Percentiles rank a stretch among this genome's conserved stretches.
Conservation (phyloP, 2,329 filamentous ascomycete genomes). For the Parascedosporium putredinis region DNA sequence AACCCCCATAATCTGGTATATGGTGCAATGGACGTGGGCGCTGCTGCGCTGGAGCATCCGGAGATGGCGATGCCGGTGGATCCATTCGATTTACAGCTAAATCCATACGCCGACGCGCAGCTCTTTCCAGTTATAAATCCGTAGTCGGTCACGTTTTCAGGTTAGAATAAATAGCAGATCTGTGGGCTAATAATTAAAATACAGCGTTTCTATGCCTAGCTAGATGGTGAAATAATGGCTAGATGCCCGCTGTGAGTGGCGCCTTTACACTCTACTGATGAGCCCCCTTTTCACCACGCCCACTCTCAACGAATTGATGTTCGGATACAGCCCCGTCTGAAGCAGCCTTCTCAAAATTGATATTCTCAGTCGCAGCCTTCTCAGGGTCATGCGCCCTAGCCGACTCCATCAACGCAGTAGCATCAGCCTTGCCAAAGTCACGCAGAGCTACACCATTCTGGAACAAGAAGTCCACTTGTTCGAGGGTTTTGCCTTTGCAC, state of each 20-base stretch:
- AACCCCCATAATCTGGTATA: not conserved
- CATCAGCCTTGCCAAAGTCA: not conserved
- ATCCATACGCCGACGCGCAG: slow-evolving; percentile 1
- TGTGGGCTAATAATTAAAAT: not conserved
- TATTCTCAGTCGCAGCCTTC: no score
- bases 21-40: not conserved
- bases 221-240: no score
- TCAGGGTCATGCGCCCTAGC: not conserved
- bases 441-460: slow-evolving; percentile 10
- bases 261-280: no score
- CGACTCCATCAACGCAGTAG: not conserved
- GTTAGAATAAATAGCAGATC: not conserved
- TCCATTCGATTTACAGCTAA: slow-evolving; percentile 5
- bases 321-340: no score
- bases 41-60: not conserved
- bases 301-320: not conserved
- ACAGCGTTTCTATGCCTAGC: no score
- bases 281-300: no score
- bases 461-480: slow-evolving; percentile 17
- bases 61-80: slow-evolving; percentile 5
- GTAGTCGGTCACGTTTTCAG: not conserved
- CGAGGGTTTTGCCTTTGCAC: slow-evolving; percentile 24
- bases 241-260: no score
- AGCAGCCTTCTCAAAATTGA: no score
- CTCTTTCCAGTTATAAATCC: not conserved